Conservation (phyloP, 805 yeast species). For the Priceomyces fermenticarens region DNA sequence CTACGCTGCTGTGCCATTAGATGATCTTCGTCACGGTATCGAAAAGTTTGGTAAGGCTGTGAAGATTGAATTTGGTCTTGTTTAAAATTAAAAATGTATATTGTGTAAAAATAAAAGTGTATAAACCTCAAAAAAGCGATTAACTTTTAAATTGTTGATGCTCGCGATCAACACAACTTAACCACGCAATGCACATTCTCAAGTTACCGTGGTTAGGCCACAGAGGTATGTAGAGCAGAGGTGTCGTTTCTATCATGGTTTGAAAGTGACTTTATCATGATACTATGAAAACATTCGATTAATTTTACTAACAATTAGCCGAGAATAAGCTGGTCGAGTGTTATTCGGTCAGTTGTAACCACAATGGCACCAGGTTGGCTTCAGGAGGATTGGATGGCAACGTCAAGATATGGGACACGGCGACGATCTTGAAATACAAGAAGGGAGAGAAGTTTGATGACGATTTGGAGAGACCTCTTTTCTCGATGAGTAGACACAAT, state of each 20-base stretch:
- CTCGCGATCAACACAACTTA: no score
- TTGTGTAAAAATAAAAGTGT: no score
- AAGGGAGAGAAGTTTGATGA: constrained; percentile 11
- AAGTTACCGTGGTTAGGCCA: constrained; percentile 47
- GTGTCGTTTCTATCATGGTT: no score
- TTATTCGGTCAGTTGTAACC: constrained; percentile 75
- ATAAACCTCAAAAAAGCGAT: no score
- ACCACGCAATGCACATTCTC: constrained; percentile 38
- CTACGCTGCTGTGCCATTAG: constrained; percentile 79
- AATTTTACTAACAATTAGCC: constrained; percentile 44
- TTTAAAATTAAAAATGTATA: neutral
- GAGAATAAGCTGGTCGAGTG: constrained; percentile 81
- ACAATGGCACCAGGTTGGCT: constrained; percentile 82
- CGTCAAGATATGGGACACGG: constrained; percentile 82
- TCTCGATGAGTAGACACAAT: constrained; percentile 91
- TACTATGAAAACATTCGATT: no score
- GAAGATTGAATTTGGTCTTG: constrained; percentile 49
- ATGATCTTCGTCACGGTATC: constrained; percentile 56
- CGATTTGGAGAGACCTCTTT: constrained; percentile 51
- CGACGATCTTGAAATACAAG: constrained; percentile 47
- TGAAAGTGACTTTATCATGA: no score
- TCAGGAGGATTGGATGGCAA: constrained; percentile 93
- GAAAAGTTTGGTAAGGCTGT: constrained; percentile 67
- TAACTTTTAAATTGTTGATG: no score
- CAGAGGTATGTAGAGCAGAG: constrained; percentile 35